A percentile compares a stretch with the other conserved stretches of the same genome.
These are phyloP conservation scores for Atkinsonella hypoxylon DNA, from an alignment of 2,329 filamentous ascomycete genomes.

Conservation along the genomic window DNA sequence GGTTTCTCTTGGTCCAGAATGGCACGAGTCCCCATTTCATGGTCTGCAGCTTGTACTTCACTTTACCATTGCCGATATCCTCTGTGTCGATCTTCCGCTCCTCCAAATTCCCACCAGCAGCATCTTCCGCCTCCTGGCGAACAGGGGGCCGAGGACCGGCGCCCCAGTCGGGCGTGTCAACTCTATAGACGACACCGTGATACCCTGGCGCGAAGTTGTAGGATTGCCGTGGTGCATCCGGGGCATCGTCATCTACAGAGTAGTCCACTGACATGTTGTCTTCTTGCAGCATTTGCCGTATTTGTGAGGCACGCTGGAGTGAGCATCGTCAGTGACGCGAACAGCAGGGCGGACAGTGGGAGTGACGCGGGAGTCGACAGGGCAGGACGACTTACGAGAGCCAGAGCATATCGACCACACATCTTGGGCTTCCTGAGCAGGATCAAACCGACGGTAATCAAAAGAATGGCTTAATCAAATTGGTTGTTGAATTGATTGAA, in stretches of 20 bases:
- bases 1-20: constrained; percentile 80
- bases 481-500: no score
- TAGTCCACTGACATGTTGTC: constrained; percentile 63
- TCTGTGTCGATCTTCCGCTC: not conserved
- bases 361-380: not conserved
- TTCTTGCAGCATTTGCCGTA: constrained; percentile 61
- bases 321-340: not conserved
- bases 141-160: constrained; percentile 26
- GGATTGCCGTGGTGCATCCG: constrained; percentile 51
- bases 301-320: constrained; percentile 60
- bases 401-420: constrained; percentile 26
- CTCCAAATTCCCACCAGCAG: not conserved
- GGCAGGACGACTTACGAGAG: constrained; percentile 17
- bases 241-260: constrained; percentile 51
- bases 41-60: constrained; percentile 69
- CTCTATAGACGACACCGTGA: constrained; percentile 75
- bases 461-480: no score
- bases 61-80: constrained; percentile 10
- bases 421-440: constrained; percentile 10
- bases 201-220: constrained; percentile 93
- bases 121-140: constrained; percentile 2
- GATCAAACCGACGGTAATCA: not conserved
- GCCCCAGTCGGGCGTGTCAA: constrained; percentile 53
- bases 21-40: constrained; percentile 97
- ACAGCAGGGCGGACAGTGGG: not conserved